phyloP scores from a whole-genome alignment of 768 basidiomycete species.

The Cytidiella melzeri region DNA sequence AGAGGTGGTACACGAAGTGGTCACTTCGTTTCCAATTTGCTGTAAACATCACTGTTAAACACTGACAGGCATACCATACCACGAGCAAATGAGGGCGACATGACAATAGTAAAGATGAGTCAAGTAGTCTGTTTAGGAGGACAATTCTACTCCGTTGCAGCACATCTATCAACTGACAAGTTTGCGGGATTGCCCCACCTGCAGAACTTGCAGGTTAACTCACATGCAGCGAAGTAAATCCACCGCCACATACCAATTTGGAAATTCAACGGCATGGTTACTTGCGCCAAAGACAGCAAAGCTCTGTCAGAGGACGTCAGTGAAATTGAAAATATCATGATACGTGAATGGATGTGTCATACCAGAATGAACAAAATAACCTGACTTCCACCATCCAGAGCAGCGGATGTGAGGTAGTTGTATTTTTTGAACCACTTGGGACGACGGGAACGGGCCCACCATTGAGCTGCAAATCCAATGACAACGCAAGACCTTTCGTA shows the following conservation, averaged over 20 bases:
- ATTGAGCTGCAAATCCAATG: constrained; percentile 43
- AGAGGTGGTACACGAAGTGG: too few relatives aligned
- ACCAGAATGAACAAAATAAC: constrained; percentile 45
- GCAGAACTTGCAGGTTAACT: neutral
- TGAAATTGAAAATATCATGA: neutral
- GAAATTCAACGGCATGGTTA: constrained; percentile 36
- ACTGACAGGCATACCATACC: too few relatives aligned
- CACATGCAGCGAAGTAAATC: neutral
- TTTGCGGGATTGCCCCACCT: constrained; percentile 34
- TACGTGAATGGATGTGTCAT: constrained; percentile 17
- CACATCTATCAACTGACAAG: constrained; percentile 34
- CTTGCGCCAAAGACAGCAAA: constrained; percentile 37
- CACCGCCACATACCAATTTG: constrained; percentile 35
- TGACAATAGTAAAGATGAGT: too few relatives aligned
- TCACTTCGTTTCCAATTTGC: too few relatives aligned
- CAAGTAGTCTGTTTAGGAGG: neutral
- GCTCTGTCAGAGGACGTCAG: constrained; percentile 16
- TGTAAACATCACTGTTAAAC: too few relatives aligned
- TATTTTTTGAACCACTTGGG: constrained; percentile 47
- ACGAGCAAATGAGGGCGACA: too few relatives aligned
- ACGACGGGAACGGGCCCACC: constrained; percentile 39
- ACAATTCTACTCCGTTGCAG: constrained; percentile 15
- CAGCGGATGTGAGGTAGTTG: constrained; percentile 42
- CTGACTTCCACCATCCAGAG: constrained; percentile 43
- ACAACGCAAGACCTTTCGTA: constrained; percentile 35